phyloP scores from a whole-genome alignment of 2,329 filamentous ascomycete genomes.

The Aspergillus japonicus region DNA sequence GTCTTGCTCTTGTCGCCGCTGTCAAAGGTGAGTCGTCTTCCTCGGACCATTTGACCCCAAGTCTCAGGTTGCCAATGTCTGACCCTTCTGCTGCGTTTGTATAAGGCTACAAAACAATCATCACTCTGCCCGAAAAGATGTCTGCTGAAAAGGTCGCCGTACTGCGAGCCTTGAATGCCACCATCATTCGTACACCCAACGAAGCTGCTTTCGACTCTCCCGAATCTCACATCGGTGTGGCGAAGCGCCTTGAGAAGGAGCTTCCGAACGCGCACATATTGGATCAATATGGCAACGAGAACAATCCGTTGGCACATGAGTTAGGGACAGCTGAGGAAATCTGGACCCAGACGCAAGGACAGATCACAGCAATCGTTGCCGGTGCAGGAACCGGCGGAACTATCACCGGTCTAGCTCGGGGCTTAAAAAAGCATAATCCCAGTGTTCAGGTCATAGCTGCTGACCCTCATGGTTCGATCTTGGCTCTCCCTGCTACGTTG shows the following conservation, averaged over 20 bases:
- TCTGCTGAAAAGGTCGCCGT: slow-evolving; percentile 97
- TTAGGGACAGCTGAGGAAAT: slow-evolving; percentile 94
- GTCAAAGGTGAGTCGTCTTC: slow-evolving; percentile 63
- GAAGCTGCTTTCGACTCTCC: slow-evolving; percentile 92
- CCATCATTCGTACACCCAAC: slow-evolving; percentile 95
- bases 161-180: slow-evolving; percentile 86
- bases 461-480: slow-evolving; percentile 87
- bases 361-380: slow-evolving; percentile 78
- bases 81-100: neutral
- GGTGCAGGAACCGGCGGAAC: slow-evolving; percentile 95
- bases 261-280: slow-evolving; percentile 96
- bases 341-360: slow-evolving; percentile 83
- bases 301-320: slow-evolving; percentile 94
- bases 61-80: slow-evolving; percentile 2
- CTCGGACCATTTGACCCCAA: neutral
- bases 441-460: slow-evolving; percentile 87
- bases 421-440: slow-evolving; percentile 81
- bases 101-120: slow-evolving; percentile 87
- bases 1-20: slow-evolving; percentile 86
- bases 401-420: slow-evolving; percentile 82
- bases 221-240: slow-evolving; percentile 96
- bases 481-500: slow-evolving; percentile 75
- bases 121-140: slow-evolving; percentile 99
- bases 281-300: slow-evolving; percentile 88
- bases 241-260: slow-evolving; percentile 85